Conservation (phyloP, 2,329 filamentous ascomycete species). For the Calonectria montana region DNA sequence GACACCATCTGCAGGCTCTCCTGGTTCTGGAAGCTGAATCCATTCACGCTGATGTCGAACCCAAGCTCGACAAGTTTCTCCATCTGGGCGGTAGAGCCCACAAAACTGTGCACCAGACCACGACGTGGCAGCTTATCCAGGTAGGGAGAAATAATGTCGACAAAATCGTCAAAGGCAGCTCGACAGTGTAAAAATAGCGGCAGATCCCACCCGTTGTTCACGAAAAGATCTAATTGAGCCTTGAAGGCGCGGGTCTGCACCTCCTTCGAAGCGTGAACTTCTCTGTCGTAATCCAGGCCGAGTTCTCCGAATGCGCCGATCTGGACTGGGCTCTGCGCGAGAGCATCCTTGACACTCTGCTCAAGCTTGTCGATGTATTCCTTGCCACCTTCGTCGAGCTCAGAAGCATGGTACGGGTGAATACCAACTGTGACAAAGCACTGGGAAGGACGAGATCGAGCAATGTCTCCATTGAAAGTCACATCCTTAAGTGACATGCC, state of each 20-base stretch:
- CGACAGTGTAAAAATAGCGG: conserved; percentile 42
- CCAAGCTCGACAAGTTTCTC: conserved; percentile 38
- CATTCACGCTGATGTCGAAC: conserved; percentile 54
- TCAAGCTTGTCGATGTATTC: conserved; percentile 37
- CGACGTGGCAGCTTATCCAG: conserved; percentile 37
- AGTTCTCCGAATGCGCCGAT: conserved; percentile 62
- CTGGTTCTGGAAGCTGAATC: conserved; percentile 53
- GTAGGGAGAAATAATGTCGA: conserved; percentile 53
- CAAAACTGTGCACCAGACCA: conserved; percentile 42
- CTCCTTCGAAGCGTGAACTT: conserved; percentile 54
- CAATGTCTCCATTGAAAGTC: conserved; percentile 42
- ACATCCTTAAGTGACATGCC: conserved; percentile 51
- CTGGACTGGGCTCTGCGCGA: conserved; percentile 40
- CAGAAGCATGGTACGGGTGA: conserved; percentile 61
- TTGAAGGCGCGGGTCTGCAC: conserved; percentile 39
- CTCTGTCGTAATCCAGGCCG: conserved; percentile 61
- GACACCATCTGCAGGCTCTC: conserved; percentile 41
- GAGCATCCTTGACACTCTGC: conserved; percentile 37
- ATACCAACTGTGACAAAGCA: conserved; percentile 61
- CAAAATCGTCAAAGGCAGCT: conserved; percentile 42
- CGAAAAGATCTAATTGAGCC: conserved; percentile 40
- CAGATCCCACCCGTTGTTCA: conserved; percentile 38
- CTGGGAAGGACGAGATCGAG: conserved; percentile 41
- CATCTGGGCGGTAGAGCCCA: conserved; percentile 38
- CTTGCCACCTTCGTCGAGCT: conserved; percentile 50